Percentiles rank a stretch among this genome's conserved stretches.
These are phyloP conservation scores for Cryphonectria nitschkei DNA, from an alignment of 2,329 filamentous ascomycete species.

Conservation along the genomic window DNA sequence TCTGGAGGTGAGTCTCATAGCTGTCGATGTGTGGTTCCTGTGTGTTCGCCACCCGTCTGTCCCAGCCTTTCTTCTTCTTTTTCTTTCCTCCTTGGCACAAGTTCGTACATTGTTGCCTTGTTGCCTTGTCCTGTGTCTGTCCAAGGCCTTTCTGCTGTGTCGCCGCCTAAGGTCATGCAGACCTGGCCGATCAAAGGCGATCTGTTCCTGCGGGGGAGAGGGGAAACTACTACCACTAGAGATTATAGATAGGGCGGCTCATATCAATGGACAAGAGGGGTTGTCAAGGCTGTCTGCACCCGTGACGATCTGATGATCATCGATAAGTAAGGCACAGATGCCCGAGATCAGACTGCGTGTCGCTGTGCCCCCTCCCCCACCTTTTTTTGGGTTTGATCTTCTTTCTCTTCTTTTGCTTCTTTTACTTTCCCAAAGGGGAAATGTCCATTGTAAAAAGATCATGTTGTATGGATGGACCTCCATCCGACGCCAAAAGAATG, in stretches of 20 bases:
- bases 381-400: background rate
- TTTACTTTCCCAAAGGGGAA: background rate
- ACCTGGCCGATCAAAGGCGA: conserved; percentile 19
- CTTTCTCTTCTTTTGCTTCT: no score
- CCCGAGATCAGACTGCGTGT: conserved; percentile 2
- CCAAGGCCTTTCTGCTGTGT: conserved; percentile 25
- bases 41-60: background rate
- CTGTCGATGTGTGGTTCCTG: background rate
- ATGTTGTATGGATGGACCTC: background rate
- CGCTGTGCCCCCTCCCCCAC: background rate
- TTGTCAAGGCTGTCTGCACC: conserved; percentile 13
- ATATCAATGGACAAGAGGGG: conserved; percentile 1
- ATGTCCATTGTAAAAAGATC: background rate
- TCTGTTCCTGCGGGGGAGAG: conserved; percentile 5
- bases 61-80: no score
- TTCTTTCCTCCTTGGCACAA: background rate
- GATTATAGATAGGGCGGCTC: conserved; percentile 19
- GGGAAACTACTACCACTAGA: background rate
- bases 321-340: conserved; percentile 9
- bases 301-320: conserved; percentile 16
- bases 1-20: background rate
- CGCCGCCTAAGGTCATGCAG: conserved; percentile 40
- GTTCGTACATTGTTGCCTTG: background rate
- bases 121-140: background rate
- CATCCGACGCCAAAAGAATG: background rate